These are phyloP conservation scores for Cystobasidiopsis lactophilus DNA, from an alignment of 768 basidiomycete genomes.

Conservation along the genomic window DNA sequence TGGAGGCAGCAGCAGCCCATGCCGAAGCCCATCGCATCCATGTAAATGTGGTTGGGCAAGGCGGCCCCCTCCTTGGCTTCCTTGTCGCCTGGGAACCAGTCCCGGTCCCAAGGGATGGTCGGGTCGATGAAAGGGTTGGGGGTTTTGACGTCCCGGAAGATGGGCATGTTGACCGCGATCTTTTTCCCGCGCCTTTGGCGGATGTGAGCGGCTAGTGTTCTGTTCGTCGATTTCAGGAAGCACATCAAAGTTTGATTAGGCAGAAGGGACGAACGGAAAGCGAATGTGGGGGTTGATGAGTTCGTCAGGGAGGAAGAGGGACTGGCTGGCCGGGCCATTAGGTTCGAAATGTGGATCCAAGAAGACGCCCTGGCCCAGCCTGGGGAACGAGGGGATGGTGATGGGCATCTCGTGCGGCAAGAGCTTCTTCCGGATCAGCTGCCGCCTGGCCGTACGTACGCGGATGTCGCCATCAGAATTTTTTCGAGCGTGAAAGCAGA, in stretches of 20 bases:
- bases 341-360: constrained; percentile 74
- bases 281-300: constrained; percentile 93
- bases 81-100: constrained; percentile 62
- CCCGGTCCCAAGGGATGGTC: constrained; percentile 67
- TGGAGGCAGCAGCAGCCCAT: constrained; percentile 99
- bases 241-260: background rate
- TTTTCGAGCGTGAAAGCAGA: background rate
- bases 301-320: constrained; percentile 81
- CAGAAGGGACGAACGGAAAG: constrained; percentile 56
- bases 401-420: constrained; percentile 68
- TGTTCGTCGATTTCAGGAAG: constrained; percentile 22
- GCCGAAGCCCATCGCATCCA: constrained; percentile 99
- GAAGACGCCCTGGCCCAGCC: constrained; percentile 72
- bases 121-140: constrained; percentile 78
- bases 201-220: constrained; percentile 94
- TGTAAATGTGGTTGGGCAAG: constrained; percentile 70
- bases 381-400: constrained; percentile 86
- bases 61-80: constrained; percentile 83
- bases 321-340: constrained; percentile 65
- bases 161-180: constrained; percentile 81
- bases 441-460: constrained; percentile 35
- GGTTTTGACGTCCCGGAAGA: constrained; percentile 71
- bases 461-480: background rate
- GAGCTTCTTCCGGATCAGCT: constrained; percentile 59
- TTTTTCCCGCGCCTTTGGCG: constrained; percentile 71